phyloP scores from a whole-genome alignment of 2,329 filamentous ascomycete genomes.

The Gnomoniopsis smithogilvyi region DNA sequence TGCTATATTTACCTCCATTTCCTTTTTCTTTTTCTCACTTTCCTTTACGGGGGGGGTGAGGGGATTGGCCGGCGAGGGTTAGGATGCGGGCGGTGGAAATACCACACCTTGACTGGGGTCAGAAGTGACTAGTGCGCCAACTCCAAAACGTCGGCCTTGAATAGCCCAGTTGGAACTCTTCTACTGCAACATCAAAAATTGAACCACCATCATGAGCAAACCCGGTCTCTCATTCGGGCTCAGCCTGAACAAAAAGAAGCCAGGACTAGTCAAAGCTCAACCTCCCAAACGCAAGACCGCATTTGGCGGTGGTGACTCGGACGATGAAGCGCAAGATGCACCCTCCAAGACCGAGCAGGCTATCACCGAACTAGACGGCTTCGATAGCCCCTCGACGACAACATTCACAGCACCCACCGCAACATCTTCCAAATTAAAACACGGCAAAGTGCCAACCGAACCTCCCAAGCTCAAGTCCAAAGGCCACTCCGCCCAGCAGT shows the following conservation, averaged over 20 bases:
- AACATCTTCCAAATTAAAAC: conserved; percentile 29
- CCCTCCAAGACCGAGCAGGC: conserved; percentile 30
- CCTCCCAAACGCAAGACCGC: conserved; percentile 51
- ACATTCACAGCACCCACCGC: conserved; percentile 3
- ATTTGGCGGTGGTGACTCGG: conserved; percentile 57
- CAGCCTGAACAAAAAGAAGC: conserved; percentile 60
- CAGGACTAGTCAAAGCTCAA: conserved; percentile 44
- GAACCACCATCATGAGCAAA: conserved; percentile 39
- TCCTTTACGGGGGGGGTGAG: too few relatives aligned
- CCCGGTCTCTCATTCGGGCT: conserved; percentile 53
- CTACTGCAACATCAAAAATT: neutral
- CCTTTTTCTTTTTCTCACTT: too few relatives aligned
- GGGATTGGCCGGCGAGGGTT: too few relatives aligned
- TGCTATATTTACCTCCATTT: too few relatives aligned
- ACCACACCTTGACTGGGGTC: too few relatives aligned
- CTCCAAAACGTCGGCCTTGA: neutral
- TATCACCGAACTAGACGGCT: conserved; percentile 59
- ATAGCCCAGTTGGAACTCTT: neutral
- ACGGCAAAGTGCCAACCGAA: conserved; percentile 29
- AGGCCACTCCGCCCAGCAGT: conserved; percentile 41
- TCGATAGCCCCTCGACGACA: conserved; percentile 28
- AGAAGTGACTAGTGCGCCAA: conserved; percentile 13
- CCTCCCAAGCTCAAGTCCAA: conserved; percentile 45
- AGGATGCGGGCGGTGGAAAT: conserved; percentile 2
- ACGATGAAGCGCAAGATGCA: conserved; percentile 47